Base-by-base conservation (phyloP, 2,329 filamentous ascomycete species). In the Chaetomium sp. region DNA sequence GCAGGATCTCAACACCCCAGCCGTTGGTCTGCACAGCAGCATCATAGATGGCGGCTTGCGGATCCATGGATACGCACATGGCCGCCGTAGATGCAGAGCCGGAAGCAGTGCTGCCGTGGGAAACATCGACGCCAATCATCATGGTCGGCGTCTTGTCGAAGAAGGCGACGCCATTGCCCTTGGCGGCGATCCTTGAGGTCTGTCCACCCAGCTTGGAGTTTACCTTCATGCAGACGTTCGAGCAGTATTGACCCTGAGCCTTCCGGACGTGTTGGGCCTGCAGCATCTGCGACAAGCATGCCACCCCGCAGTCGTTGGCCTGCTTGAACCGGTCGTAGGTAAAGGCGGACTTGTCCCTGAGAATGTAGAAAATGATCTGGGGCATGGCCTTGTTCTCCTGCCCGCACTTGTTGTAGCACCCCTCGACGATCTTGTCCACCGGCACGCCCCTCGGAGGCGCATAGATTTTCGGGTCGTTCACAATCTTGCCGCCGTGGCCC, bases 211-310 rank as follows among this genome's bases (percentile, higher is more conserved):
- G 84, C 80, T 99, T 99, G 3, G 92, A 90, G 72, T 99, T 98
- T 69, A 99, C 87, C 80, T 99, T 99, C 92, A 99, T 95, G 68
- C 88, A 85, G 0, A 99, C 92, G 67, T 99, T 99, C 0, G 91
- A 95, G 72, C 91, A 90, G 77, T 98, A 98, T 72, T 99, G 95
- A 0, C 84, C 83, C 25, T 90, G 86, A 19, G 85, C 86, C 74
- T 89, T 90, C 45, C 79, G 72, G 0, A 94, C 90, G 65, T 96
- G 90, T 0, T 79, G 78, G 2, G 82, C 80, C 69, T 93, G 88
- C n/a, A 98, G 74, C 67, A 93, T 90, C 74, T 98, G 95, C 0
- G 92, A 92, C 0, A 92, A 82, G 16, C 93, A 84, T n/a, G 90
- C 93, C 69, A 87, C 93, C 38, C 91, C 88, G 73, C 91, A 94